phyloP scores from a whole-genome alignment of 2,329 filamentous ascomycete genomes.

The Diaporthe australafricana region DNA sequence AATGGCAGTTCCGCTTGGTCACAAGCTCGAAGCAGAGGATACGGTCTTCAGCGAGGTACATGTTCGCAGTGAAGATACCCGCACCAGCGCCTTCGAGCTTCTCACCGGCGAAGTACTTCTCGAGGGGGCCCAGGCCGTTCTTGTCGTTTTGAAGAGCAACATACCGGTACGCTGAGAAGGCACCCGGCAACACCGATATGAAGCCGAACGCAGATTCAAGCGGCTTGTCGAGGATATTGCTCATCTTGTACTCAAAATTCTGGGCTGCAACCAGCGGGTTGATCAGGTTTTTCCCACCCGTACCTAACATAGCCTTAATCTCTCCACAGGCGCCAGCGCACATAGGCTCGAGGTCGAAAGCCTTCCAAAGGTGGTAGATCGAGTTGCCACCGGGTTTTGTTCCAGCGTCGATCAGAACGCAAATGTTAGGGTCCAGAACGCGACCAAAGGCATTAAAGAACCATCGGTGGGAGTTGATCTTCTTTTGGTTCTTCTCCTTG shows the following conservation, averaged over 20 bases:
- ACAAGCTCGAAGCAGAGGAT: constrained; percentile 99
- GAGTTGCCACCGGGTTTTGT: constrained; percentile 94
- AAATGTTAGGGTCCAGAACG: constrained; percentile 94
- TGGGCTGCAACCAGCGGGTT: constrained; percentile 96
- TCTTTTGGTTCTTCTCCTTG: constrained; percentile 99
- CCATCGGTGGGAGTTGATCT: constrained; percentile 99
- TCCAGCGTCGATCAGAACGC: constrained; percentile 94
- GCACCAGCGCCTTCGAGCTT: constrained; percentile 38
- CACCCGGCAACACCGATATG: constrained; percentile 95
- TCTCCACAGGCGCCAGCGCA: constrained; percentile 97
- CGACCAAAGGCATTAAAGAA: constrained; percentile 98
- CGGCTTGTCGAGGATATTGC: constrained; percentile 98
- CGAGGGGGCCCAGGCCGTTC: constrained; percentile 79
- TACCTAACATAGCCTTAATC: constrained; percentile 97
- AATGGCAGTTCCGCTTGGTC: constrained; percentile 95
- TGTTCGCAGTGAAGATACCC: constrained; percentile 93
- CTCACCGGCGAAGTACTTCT: constrained; percentile 39
- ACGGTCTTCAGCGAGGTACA: constrained; percentile 98
- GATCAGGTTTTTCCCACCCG: constrained; percentile 84
- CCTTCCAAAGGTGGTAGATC: constrained; percentile 98
- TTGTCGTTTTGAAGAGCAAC: constrained; percentile 97
- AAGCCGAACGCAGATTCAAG: constrained; percentile 98
- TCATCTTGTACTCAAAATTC: constrained; percentile 99
- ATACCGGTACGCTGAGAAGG: constrained; percentile 98
- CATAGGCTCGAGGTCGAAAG: constrained; percentile 97